A percentile compares a stretch with the other conserved stretches of the same genome.
Conservation (phyloP, 768 basidiomycete genomes). For the Tricholoma saponaceum region DNA sequence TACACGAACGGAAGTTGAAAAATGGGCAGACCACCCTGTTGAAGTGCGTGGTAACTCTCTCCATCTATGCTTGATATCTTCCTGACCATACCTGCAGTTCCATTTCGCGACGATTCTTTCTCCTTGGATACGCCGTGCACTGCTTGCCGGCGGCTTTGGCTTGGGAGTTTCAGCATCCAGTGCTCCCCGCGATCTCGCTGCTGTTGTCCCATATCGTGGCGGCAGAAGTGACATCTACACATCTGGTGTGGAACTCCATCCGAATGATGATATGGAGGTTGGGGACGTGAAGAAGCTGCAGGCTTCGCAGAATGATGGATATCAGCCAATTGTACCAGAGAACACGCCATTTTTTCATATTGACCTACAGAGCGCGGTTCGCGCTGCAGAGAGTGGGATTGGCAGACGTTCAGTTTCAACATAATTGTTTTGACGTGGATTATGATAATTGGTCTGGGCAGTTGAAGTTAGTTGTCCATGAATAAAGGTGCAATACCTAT, state of each 20-base stretch:
- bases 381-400: conserved; percentile 54
- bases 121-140: conserved; percentile 89
- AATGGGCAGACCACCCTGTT: conserved; percentile 74
- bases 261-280: conserved; percentile 28
- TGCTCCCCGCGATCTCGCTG: conserved; percentile 61
- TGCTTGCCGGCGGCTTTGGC: conserved; percentile 90
- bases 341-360: conserved; percentile 90
- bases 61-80: not conserved
- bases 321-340: conserved; percentile 39
- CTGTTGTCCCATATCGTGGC: conserved; percentile 66
- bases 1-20: conserved; percentile 80
- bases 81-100: conserved; percentile 48
- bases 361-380: conserved; percentile 71
- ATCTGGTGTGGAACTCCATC: conserved; percentile 8
- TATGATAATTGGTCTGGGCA: no score
- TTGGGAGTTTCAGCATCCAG: conserved; percentile 44
- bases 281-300: conserved; percentile 29
- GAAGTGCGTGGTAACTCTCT: conserved; percentile 44
- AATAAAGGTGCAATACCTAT: no score
- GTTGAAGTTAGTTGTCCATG: no score
- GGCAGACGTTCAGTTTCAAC: conserved; percentile 8
- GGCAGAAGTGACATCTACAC: conserved; percentile 28
- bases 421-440: no score
- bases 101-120: conserved; percentile 92
- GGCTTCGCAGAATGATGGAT: conserved; percentile 15